Conservation (phyloP, 2,329 filamentous ascomycete species). For the Trichoderma sp. region DNA sequence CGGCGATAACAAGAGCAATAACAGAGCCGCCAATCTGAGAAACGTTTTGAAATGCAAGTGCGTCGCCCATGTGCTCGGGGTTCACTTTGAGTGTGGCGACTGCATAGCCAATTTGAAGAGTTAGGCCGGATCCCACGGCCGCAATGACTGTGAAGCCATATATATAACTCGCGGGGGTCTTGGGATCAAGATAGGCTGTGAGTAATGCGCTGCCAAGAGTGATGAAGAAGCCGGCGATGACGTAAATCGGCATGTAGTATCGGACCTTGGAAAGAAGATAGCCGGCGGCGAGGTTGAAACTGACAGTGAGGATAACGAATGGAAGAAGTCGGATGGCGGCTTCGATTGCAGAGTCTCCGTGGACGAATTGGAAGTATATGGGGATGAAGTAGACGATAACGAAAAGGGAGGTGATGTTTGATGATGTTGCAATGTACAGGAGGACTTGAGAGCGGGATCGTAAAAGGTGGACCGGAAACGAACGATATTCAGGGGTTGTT, state of each 20-base stretch:
- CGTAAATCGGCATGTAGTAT: slow-evolving; percentile 24
- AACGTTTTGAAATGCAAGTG: slow-evolving; percentile 36
- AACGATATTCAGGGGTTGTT: neutral
- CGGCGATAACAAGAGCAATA: slow-evolving; percentile 36
- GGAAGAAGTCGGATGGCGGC: slow-evolving; percentile 29
- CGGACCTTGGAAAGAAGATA: neutral
- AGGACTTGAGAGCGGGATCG: slow-evolving; percentile 18
- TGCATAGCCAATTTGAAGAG: slow-evolving; percentile 37
- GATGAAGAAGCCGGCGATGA: slow-evolving; percentile 21
- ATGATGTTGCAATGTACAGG: slow-evolving; percentile 26
- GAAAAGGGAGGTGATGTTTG: slow-evolving; percentile 14
- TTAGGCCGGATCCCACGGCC: slow-evolving; percentile 25
- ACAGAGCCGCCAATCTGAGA: slow-evolving; percentile 30
- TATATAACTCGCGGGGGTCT: slow-evolving; percentile 22
- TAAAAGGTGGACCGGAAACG: neutral
- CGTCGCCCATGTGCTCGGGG: neutral
- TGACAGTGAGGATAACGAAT: slow-evolving; percentile 1
- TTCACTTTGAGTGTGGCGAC: slow-evolving; percentile 32
- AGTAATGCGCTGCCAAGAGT: slow-evolving; percentile 16
- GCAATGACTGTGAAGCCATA: slow-evolving; percentile 29
- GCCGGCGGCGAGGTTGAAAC: neutral
- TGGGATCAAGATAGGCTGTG: neutral
- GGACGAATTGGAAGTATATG: slow-evolving; percentile 17
- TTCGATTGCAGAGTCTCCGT: slow-evolving; percentile 18
- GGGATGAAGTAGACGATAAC: slow-evolving; percentile 27